Base-by-base conservation (phyloP, 129 eudicot species). In the Smallanthus sonchifolius region DNA sequence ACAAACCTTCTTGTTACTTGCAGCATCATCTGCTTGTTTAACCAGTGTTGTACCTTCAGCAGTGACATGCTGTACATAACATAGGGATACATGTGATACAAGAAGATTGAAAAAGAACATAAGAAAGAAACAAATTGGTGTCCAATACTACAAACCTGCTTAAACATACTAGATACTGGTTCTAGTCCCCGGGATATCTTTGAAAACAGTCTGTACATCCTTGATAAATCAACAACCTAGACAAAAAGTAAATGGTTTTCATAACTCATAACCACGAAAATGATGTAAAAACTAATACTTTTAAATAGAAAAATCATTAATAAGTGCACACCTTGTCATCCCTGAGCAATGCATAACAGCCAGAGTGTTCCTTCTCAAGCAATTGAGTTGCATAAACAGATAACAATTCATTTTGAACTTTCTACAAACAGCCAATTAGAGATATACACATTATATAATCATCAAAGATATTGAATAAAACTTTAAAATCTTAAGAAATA, bases 1-100 rank as follows among this genome's bases (percentile, higher is more conserved):
- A 49, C 84, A 63, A 56, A 92, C 97, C 93, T 92, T 92, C 66
- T 89, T 86, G 69, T 83, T 92, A 83, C 91, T 92, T 37, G 95
- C 95, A 43, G 96, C 95, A 82, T 92, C 98, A 74, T 92, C 98
- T 16, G 98, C 98, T 72, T 89, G 98, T 75, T 92, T 89, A 57
- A 92, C 98, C 89, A 89, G 82, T 56, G 88, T 81, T 3, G 95
- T 89, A 71, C 96, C 98, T 84, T 92, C 98, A 80, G 87, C 84
- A 76, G 98, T 87, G 60, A 92, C 96, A 85, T 87, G 98, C 98
- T 92, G 90, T 74, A 84, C 62, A 24, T 24, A 79, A 69, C 63
- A 75, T 42, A 56, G 67, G 10, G 70, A 73, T 13, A 67, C 19
- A 68, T 35, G 44, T 72, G 67, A 76, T 73, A 19, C 16, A 77